Percentiles rank a stretch among this genome's conserved stretches.
Conservation (phyloP, 371 early-diverging fungal genomes). For the Mucor lusitanicus region DNA sequence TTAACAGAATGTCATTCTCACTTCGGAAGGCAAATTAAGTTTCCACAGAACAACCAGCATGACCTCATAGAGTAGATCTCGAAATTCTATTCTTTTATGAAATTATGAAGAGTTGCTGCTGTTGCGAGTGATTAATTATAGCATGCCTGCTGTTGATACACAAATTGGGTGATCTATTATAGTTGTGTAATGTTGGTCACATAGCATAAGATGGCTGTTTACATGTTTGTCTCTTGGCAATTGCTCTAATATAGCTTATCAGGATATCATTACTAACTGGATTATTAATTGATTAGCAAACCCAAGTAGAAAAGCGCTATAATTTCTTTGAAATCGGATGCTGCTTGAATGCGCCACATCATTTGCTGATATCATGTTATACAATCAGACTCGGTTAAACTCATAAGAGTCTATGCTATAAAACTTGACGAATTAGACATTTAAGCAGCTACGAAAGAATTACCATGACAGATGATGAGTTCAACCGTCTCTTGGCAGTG, state of each 20-base stretch:
- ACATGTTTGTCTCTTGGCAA: background rate
- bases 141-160: background rate
- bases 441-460: background rate
- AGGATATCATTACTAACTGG: background rate
- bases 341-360: background rate
- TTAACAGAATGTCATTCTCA: background rate
- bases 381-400: background rate
- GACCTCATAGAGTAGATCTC: background rate
- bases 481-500: background rate
- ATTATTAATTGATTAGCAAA: too few relatives aligned
- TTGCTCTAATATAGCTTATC: background rate
- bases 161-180: background rate
- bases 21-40: background rate
- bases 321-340: too few relatives aligned
- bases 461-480: too few relatives aligned
- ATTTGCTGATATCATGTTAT: background rate
- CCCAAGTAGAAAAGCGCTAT: too few relatives aligned
- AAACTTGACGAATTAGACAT: background rate
- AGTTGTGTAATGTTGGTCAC: background rate
- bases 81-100: background rate
- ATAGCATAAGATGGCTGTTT: background rate
- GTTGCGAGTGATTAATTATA: background rate
- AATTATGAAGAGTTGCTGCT: too few relatives aligned
- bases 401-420: background rate
- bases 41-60: background rate